A percentile compares a stretch with the other conserved stretches of the same genome.
Evolutionary conservation across 352 stramenopile genomes (phyloP).

Genomic region (Thraustochytrium striatum): DNA sequence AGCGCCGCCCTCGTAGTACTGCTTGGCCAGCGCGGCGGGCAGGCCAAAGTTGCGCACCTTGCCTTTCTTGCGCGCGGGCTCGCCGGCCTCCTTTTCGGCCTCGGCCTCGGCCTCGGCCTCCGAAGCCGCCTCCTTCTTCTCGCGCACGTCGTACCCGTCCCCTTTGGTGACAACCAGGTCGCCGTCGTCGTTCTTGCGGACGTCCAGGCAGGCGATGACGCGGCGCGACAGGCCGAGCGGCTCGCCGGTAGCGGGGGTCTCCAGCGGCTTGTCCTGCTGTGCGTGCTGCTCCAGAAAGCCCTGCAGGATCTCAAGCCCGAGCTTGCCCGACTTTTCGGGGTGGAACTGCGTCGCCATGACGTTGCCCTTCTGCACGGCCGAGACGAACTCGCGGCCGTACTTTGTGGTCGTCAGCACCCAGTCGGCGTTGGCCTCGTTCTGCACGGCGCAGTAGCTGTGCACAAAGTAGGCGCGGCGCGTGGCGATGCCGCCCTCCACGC

Average conservation of each 20-base stretch:
- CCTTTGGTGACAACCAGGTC: conserved; percentile 98
- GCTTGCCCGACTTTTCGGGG: conserved; percentile 90
- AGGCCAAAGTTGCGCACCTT: conserved; percentile 95
- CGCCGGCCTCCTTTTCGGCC: conserved; percentile 74
- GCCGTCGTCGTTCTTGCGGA: conserved; percentile 88
- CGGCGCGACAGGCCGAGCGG: conserved; percentile 77
- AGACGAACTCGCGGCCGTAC: conserved; percentile 90
- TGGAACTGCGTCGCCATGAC: conserved; percentile 97
- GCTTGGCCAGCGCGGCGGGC: conserved; percentile 84
- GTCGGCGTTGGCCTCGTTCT: conserved; percentile 69
- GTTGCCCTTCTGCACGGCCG: conserved; percentile 85
- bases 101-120: conserved; percentile 98
- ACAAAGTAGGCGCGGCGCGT: conserved; percentile 86
- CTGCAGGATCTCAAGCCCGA: conserved; percentile 83
- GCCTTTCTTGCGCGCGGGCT: conserved; percentile 66
- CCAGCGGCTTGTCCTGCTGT: neutral
- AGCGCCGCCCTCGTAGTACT: conserved; percentile 92
- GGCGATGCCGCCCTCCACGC: conserved; percentile 51
- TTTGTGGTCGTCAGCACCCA: conserved; percentile 92
- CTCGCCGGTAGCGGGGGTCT: neutral
- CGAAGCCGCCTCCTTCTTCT: conserved; percentile 81
- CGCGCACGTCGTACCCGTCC: conserved; percentile 96
- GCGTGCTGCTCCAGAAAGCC: conserved; percentile 81
- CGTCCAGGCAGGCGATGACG: conserved; percentile 93
- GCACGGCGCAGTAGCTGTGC: conserved; percentile 85